Evolutionary conservation across 768 basidiomycete species (phyloP).

Genomic region (Cystofilobasidium ferigula): DNA sequence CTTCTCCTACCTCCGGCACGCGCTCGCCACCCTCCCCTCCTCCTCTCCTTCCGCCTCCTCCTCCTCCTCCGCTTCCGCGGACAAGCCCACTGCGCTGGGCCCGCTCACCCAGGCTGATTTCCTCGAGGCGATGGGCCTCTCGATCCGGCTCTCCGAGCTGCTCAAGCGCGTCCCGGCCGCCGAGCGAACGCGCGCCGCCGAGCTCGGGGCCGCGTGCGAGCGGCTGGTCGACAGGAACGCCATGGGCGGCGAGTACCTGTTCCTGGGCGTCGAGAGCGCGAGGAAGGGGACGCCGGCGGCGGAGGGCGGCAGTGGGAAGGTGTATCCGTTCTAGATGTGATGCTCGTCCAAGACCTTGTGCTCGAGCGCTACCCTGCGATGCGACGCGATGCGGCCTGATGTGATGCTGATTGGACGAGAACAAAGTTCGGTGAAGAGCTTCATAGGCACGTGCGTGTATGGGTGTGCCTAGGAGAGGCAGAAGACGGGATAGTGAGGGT

Average conservation of each 20-base stretch:
- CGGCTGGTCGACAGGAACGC: constrained; percentile 64
- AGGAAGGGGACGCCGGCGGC: not conserved
- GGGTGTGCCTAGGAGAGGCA: too few species aligned
- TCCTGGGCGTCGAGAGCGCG: constrained; percentile 49
- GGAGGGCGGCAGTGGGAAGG: not conserved
- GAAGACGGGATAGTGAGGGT: too few species aligned
- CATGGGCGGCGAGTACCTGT: constrained; percentile 81
- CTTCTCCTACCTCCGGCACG: constrained; percentile 75
- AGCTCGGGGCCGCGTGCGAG: constrained; percentile 49
- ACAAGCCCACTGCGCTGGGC: constrained; percentile 44
- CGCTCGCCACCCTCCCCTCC: constrained; percentile 31
- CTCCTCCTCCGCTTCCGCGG: too few species aligned
- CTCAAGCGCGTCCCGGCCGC: constrained; percentile 46
- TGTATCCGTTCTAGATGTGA: not conserved
- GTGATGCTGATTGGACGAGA: too few species aligned
- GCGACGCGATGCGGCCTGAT: too few species aligned
- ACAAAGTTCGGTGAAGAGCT: too few species aligned
- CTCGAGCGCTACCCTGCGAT: too few species aligned
- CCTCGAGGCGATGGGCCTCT: constrained; percentile 64
- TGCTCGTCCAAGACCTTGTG: too few species aligned
- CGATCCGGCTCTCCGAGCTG: constrained; percentile 54
- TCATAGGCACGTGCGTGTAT: too few species aligned
- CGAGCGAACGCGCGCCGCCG: constrained; percentile 45
- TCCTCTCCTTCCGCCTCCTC: not conserved
- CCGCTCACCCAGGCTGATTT: constrained; percentile 67